Evolutionary conservation across 495 filamentous ascomycete species (phyloP).

Genomic region (Penicillium roqueforti): DNA sequence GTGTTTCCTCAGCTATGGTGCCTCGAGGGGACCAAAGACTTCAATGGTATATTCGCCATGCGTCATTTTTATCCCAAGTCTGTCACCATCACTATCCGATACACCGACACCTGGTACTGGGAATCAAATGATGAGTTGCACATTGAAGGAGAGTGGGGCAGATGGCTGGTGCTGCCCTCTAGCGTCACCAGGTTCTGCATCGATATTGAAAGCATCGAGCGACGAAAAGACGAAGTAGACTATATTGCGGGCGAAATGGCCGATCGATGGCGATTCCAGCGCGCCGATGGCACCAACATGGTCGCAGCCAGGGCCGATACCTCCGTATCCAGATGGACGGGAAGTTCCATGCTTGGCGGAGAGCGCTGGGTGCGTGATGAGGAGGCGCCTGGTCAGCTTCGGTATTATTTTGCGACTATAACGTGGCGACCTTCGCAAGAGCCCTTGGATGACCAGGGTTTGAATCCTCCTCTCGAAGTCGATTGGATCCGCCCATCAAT

Average conservation of each 20-base stretch:
- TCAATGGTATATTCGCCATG: conserved; percentile 17
- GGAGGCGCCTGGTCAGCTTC: conserved; percentile 19
- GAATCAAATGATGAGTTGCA: conserved; percentile 17
- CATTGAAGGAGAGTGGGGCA: conserved; percentile 22
- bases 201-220: conserved; percentile 29
- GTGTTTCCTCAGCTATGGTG: conserved; percentile 25
- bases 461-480: neutral
- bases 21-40: conserved; percentile 13
- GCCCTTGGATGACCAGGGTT: neutral
- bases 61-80: conserved; percentile 17
- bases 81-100: conserved; percentile 27
- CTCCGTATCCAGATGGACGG: conserved; percentile 9
- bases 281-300: conserved; percentile 10
- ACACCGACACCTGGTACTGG: conserved; percentile 33
- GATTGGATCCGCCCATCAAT: neutral
- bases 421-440: conserved; percentile 17
- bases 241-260: conserved; percentile 16
- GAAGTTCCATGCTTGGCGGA: conserved; percentile 18
- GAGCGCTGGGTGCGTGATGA: conserved; percentile 29
- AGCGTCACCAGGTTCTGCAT: conserved; percentile 21
- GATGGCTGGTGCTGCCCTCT: conserved; percentile 18
- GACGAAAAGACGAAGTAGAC: conserved; percentile 25
- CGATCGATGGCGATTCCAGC: conserved; percentile 25
- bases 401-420: conserved; percentile 27
- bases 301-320: neutral